Conservation (phyloP, 108 stramenopile species). For the Bacterosira constricta region DNA sequence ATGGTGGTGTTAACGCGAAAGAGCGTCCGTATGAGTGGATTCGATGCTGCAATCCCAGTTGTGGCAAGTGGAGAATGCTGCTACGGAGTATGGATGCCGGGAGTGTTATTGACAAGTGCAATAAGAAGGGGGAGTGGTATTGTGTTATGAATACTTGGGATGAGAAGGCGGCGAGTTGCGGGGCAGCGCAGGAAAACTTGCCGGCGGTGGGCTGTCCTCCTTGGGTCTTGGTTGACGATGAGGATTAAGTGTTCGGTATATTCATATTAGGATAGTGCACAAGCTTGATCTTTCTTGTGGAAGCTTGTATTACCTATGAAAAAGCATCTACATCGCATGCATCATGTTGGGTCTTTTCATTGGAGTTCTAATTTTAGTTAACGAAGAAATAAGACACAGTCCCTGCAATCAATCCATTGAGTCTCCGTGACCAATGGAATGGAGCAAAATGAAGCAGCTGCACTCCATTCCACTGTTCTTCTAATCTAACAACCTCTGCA, state of each 20-base stretch:
- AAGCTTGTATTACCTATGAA: too few relatives aligned
- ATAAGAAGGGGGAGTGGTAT: constrained; percentile 82
- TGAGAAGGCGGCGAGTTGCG: constrained; percentile 87
- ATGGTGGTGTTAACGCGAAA: constrained; percentile 51
- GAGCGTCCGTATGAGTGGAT: constrained; percentile 91
- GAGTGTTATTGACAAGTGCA: constrained; percentile 66
- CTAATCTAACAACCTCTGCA: constrained; percentile 35
- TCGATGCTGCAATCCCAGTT: constrained; percentile 85
- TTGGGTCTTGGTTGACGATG: constrained; percentile 82
- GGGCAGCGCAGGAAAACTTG: constrained; percentile 88
- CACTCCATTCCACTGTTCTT: constrained; percentile 45
- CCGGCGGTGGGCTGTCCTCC: constrained; percentile 86
- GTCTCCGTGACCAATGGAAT: constrained; percentile 31
- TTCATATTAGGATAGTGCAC: not conserved
- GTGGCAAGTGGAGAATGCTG: constrained; percentile 86
- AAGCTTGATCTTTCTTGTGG: not conserved
- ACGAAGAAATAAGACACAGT: constrained; percentile 3
- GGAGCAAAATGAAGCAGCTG: constrained; percentile 12
- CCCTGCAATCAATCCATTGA: constrained; percentile 27
- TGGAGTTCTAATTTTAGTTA: not conserved
- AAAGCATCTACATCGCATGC: not conserved
- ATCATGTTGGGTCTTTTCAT: not conserved
- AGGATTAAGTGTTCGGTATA: constrained; percentile 14
- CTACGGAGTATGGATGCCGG: constrained; percentile 81
- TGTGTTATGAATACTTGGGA: constrained; percentile 95